Conservation (phyloP, 2,329 filamentous ascomycete species). For the Aspergillus ustus region DNA sequence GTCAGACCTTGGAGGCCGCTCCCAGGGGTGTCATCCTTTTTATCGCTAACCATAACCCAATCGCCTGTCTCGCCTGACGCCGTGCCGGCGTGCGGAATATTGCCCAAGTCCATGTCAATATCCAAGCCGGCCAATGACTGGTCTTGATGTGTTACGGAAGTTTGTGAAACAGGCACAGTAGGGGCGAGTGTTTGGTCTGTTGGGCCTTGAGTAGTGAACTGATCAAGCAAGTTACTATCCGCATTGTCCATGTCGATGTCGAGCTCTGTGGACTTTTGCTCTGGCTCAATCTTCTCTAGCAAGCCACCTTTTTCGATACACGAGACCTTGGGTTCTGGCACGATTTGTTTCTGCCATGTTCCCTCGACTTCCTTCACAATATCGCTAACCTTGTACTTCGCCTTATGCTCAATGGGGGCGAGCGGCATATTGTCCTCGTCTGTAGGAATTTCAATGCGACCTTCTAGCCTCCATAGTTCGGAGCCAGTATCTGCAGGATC, state of each 20-base stretch:
- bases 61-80: constrained; percentile 62
- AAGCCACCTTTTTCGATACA: constrained; percentile 79
- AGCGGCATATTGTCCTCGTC: constrained; percentile 42
- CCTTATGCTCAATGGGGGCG: constrained; percentile 47
- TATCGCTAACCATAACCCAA: constrained; percentile 76
- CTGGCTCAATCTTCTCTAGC: constrained; percentile 57
- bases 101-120: constrained; percentile 60
- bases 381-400: constrained; percentile 63
- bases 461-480: constrained; percentile 69
- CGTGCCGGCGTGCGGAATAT: constrained; percentile 40
- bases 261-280: constrained; percentile 31
- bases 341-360: constrained; percentile 69
- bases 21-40: constrained; percentile 46
- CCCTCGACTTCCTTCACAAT: constrained; percentile 76
- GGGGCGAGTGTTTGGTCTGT: constrained; percentile 18
- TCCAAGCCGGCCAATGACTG: constrained; percentile 32
- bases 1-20: constrained; percentile 32
- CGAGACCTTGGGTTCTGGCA: constrained; percentile 66
- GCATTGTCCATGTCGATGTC: constrained; percentile 42
- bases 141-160: constrained; percentile 16
- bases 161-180: constrained; percentile 12
- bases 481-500: constrained; percentile 58
- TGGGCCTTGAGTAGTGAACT: constrained; percentile 58
- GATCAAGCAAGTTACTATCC: constrained; percentile 38
- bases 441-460: constrained; percentile 41